Base-by-base conservation (phyloP, 176 grass and related monocot genomes). In the Oryza longistaminata region DNA sequence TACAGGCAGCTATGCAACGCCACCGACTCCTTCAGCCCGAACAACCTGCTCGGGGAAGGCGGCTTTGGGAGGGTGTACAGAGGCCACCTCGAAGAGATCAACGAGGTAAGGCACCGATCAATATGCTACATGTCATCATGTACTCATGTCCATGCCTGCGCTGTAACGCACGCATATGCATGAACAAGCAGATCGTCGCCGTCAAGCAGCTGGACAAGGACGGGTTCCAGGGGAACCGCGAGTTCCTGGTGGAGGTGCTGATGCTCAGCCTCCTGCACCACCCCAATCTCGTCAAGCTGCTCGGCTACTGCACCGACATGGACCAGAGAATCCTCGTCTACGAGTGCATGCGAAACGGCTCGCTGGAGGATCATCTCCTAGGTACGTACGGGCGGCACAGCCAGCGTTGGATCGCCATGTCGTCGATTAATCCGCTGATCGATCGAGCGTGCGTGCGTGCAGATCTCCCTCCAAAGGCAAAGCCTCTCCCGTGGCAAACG, bases 241-340 rank as follows among this genome's bases (percentile, higher is more conserved):
- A 97, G 77, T 97, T 97, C 86, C 92, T 97, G 0, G 84, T 97
- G 0, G 95, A 97, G 89, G 92, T 94, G 70, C 86, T 97, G 21
- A 97, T 97, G 95, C 87, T 94, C 1, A 94, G 90, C 74, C 92
- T 93, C 44, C 83, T 97, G 24, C 84, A 92, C 78, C 95, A 97
- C 75, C 88, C 81, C 6, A 97, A 90, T 67, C 95, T 94, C 21
- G 95, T 97, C 9, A 97, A 82, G 11, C 87, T 97, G 52, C 66
- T 88, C 5, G 95, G 95, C 13, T 91, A 97, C 78, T 87, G 95
- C 73, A 82, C 85, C 67, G 92, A 97, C 35, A 64, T 86, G 50
- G 62, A 89, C 55, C 92, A 97, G 84, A 81, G 92, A 55, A 89
- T 97, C 44, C 82, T 97, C 40, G 90, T 97, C 19, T 97, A 94